Evolutionary conservation across 1,284 basidiomycete species (phyloP).

Genomic region (Cryptococcus sp.): DNA sequence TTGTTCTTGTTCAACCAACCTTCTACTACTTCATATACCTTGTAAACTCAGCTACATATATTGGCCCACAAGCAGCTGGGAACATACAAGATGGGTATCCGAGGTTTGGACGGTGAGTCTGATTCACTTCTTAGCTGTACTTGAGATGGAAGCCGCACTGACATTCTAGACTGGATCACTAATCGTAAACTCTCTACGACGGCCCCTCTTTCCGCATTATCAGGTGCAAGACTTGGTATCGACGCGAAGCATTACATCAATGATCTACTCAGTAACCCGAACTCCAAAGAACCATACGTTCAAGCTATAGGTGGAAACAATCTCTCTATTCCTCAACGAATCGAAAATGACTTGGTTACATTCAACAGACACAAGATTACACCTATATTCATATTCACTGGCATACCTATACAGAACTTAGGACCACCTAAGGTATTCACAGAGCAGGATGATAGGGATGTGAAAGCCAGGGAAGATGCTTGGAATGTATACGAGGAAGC

Average conservation of each 20-base stretch:
- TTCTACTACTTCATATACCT: no score
- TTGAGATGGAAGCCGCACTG: neutral
- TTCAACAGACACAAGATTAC: constrained; percentile 91
- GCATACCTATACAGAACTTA: constrained; percentile 57
- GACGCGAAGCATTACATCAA: constrained; percentile 90
- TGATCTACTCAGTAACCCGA: constrained; percentile 68
- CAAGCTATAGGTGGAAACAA: constrained; percentile 92
- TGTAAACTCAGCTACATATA: no score
- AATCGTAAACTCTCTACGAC: constrained; percentile 85
- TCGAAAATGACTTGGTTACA: constrained; percentile 84
- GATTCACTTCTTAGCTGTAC: constrained; percentile 4
- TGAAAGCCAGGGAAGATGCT: constrained; percentile 57
- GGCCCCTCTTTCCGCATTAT: constrained; percentile 73
- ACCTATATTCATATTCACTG: constrained; percentile 95
- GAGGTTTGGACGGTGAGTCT: constrained; percentile 42
- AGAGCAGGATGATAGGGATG: constrained; percentile 49
- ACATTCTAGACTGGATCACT: constrained; percentile 65
- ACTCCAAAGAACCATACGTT: constrained; percentile 77
- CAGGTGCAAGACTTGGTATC: constrained; percentile 92
- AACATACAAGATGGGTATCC: constrained; percentile 31
- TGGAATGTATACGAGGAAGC: constrained; percentile 88
- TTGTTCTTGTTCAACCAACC: no score
- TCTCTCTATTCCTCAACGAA: constrained; percentile 73
- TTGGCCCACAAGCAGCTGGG: no score
- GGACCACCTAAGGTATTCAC: constrained; percentile 64